Percentiles rank a stretch among this genome's conserved stretches.
These are phyloP conservation scores for Globisporangium cederbergense DNA, from an alignment of 352 stramenopile species.

Conservation along the genomic window DNA sequence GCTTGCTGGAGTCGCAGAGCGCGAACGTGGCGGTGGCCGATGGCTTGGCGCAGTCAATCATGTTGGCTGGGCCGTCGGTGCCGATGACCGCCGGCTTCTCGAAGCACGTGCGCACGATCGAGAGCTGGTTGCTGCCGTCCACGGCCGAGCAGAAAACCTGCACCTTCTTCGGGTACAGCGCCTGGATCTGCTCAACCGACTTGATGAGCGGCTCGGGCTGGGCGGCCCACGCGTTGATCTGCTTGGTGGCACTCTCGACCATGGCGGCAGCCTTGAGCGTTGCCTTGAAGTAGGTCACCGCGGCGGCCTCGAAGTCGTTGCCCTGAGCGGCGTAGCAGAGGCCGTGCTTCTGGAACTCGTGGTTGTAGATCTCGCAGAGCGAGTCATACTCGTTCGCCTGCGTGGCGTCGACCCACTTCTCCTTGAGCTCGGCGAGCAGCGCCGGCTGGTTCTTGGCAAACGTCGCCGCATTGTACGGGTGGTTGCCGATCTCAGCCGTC, in stretches of 20 bases:
- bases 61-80: constrained; percentile 37
- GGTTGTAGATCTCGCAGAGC: constrained; percentile 82
- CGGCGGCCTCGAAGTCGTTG: constrained; percentile 14
- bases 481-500: constrained; percentile 42
- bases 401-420: constrained; percentile 53
- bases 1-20: constrained; percentile 36
- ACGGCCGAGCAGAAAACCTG: constrained; percentile 22
- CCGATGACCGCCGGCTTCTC: constrained; percentile 30
- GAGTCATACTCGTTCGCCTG: constrained; percentile 25
- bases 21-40: constrained; percentile 46
- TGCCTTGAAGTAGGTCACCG: constrained; percentile 20
- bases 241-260: constrained; percentile 12
- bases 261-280: constrained; percentile 15
- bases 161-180: constrained; percentile 21
- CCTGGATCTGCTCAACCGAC: constrained; percentile 10
- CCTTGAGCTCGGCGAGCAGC: constrained; percentile 48
- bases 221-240: constrained; percentile 20
- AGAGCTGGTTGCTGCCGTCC: constrained; percentile 22
- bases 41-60: constrained; percentile 46
- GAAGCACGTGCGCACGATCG: constrained; percentile 22
- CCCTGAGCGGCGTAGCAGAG: constrained; percentile 62
- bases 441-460: constrained; percentile 48
- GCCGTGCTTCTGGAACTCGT: constrained; percentile 88
- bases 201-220: constrained; percentile 6
- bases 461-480: constrained; percentile 43